Percentiles rank a stretch among this genome's conserved stretches.
These are phyloP conservation scores for Cordyceps fumosorosea DNA, from an alignment of 2,329 filamentous ascomycete species.

Conservation along the genomic window DNA sequence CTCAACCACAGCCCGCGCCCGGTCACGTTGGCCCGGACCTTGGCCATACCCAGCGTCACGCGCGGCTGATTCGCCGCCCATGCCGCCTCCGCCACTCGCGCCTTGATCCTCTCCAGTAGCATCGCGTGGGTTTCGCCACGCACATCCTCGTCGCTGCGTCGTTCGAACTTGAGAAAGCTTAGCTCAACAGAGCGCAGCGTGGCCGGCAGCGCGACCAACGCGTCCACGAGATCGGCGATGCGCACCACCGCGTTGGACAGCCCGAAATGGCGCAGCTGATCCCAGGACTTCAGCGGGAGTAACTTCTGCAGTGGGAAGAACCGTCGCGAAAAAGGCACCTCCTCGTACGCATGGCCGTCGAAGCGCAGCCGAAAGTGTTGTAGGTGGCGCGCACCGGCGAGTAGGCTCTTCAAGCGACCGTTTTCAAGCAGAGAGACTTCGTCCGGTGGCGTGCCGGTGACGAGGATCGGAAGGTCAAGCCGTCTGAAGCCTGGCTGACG, in stretches of 20 bases:
- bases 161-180: conserved; percentile 24
- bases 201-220: conserved; percentile 23
- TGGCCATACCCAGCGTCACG: neutral
- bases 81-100: neutral
- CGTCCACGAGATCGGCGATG: conserved; percentile 21
- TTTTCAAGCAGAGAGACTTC: neutral
- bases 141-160: neutral
- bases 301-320: conserved; percentile 22
- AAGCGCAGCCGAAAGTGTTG: conserved; percentile 18
- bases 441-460: neutral
- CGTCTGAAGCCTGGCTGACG: neutral
- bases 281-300: conserved; percentile 25
- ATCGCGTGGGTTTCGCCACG: neutral
- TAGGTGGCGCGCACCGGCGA: conserved; percentile 17
- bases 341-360: conserved; percentile 11
- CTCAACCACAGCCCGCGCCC: neutral
- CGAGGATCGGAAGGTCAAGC: neutral
- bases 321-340: rapidly evolving
- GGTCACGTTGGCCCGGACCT: neutral
- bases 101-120: neutral
- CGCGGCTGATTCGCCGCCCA: neutral
- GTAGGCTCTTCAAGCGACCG: conserved; percentile 13
- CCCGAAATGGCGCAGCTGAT: conserved; percentile 24
- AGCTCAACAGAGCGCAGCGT: conserved; percentile 27
- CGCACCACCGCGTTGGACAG: conserved; percentile 22